Evolutionary conservation across 1,139 yeast genomes (phyloP), one percentile per base, ranked within the genome.

Genomic region (Yamadazyma friedrichii): DNA sequence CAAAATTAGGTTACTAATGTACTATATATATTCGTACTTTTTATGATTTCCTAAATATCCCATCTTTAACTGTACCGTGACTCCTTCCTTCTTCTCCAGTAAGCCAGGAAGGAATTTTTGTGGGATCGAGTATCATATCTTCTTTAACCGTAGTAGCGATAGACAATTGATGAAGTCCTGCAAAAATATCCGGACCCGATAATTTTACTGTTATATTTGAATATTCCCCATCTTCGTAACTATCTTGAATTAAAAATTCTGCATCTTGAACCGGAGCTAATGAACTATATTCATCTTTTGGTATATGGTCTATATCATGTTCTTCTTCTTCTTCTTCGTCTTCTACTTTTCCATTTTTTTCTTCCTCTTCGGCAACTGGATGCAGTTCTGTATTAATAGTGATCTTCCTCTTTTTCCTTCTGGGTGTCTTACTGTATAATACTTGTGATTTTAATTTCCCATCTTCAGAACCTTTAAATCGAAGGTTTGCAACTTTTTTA

Each of bases 141-240:
- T 68, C 52, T 15, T 52, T 45, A 15, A 59, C 58, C 1, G 51
- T 42, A 2, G 64, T 51, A 12, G 35, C 32, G 1, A 61, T 80
- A n/a, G 89, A 78, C 29, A 88, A 65, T 51, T 85, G 83, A 56
- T 86, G 89, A 32, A 88, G 54, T 0, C 96, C 96, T 2, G 80
- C 95, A 70, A 82, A 86, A 1, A 88, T 77, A 56, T 88, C 95
- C n/a, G 67, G 63, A 0, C 96, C 96, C 3, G 74, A 66, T 5
- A 88, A 58, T 44, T 74, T 70, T 22, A 88, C 45, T 16, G 68
- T 72, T 2, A 86, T 62, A 2, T 54, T 51, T 13, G 66, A 53
- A 17, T 43, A 38, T 6, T 48, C 24, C 29, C 36, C 35, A 11
- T 46, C 44, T 8, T 48, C 34, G 13, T 56, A 32, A 20, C 59